Evolutionary conservation across 768 basidiomycete species (phyloP), one percentile per base, ranked within the genome.

Genomic region (Ramaria sp.): DNA sequence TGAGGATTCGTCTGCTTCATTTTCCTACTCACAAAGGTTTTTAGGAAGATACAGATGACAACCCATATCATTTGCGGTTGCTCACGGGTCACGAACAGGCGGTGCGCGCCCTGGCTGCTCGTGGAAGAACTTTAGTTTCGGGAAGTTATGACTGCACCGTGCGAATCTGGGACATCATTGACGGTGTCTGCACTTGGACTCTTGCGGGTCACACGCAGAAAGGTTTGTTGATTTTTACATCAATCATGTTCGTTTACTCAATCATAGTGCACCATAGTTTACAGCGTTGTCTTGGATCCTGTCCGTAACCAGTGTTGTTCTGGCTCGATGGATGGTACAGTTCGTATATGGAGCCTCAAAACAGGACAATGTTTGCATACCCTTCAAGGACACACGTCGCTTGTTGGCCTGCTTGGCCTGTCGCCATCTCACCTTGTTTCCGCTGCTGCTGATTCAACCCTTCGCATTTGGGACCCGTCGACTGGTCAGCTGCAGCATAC

Each of bases 261-360:
- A n/a, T 7, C 10, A n/a, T 6, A n/a, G n/a, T 43, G 13, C 27
- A 50, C 53, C 49, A 54, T 69, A 93, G 95, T 98, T 4, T 98
- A 98, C 74, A 92, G 89, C 68, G 91, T 98, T 52, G 92, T 94
- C 11, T 79, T 94, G 41, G 95, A 98, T 67, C 78, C 84, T 41
- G 73, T 75, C 48, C 88, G 93, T 19, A 83, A 91, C 54, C 89
- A 93, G 67, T 91, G 91, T 27, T 93, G 91, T 62, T 98, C 96
- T 1, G 95, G 95, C 7, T 97, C 94, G 4, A 95, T 97, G 94
- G 95, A 98, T 69, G 89, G 91, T 47, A 94, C 91, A 1, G 94
- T 98, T 60, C 89, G 91, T 50, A 82, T 99, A 37, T 99, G 95
- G 95, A 86, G 88, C 63, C 74, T 95, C 37, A 79, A 77, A 51